A percentile compares a stretch with the other conserved stretches of the same genome.
These are phyloP conservation scores for Golubevia pallescens DNA, from an alignment of 1,284 basidiomycete species.

Conservation along the genomic window DNA sequence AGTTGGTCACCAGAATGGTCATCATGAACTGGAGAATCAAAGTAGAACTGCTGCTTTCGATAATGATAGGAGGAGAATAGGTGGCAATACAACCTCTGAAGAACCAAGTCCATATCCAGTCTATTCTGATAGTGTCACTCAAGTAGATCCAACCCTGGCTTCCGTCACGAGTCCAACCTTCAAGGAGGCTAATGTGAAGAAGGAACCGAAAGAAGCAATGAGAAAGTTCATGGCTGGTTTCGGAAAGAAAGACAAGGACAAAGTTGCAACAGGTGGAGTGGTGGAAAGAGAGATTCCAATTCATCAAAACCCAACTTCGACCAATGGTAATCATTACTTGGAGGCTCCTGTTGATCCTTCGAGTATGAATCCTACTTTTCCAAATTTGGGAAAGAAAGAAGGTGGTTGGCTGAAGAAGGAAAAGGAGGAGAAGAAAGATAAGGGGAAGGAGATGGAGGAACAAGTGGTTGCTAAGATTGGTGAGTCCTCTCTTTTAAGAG, in stretches of 20 bases:
- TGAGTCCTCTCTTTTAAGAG: background rate
- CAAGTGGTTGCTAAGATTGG: background rate
- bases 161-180: background rate
- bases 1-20: too few species aligned
- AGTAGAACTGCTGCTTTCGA: too few species aligned
- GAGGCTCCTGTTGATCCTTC: too few species aligned
- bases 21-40: too few species aligned
- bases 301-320: background rate
- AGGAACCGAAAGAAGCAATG: background rate
- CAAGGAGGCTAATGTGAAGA: background rate
- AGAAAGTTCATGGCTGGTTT: background rate
- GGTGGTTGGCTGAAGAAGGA: background rate
- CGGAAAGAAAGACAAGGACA: background rate
- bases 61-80: too few species aligned
- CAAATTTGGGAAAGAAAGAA: too few species aligned
- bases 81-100: background rate
- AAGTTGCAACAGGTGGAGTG: background rate
- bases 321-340: background rate
- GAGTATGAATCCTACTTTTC: too few species aligned
- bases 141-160: background rate
- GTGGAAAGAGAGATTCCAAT: background rate
- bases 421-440: background rate
- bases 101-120: background rate
- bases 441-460: background rate
- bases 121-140: background rate